phyloP scores from a whole-genome alignment of 192 early-diverging fungal species.

The Neocallimastix lanati region DNA sequence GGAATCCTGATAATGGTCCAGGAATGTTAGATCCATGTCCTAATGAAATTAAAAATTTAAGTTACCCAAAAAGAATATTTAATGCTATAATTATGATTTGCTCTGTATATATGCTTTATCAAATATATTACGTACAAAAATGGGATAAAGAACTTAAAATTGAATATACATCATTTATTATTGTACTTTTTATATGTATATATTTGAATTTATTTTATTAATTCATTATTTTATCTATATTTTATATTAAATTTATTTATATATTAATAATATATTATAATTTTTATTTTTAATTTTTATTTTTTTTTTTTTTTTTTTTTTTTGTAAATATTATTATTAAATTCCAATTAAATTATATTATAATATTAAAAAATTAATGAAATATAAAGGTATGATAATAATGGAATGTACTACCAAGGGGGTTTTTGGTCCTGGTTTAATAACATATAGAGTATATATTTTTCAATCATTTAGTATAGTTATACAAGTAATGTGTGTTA shows the following conservation, averaged over 20 bases:
- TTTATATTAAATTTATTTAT: no score
- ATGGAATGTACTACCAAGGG: not conserved
- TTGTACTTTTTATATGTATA: not conserved
- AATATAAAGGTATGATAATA: not conserved
- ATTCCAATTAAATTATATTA: no score
- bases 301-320: no score
- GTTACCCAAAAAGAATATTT: not conserved
- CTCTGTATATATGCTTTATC: not conserved
- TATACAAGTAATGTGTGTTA: not conserved
- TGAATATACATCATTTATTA: not conserved
- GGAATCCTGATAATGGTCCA: no score
- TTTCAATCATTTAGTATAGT: not conserved
- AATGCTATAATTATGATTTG: not conserved
- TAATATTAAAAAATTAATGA: no score
- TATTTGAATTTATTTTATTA: no score
- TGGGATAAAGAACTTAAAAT: not conserved
- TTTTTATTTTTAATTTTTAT: no score
- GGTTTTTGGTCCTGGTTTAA: no score
- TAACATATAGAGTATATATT: not conserved
- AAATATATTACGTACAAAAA: not conserved
- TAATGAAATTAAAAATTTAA: not conserved
- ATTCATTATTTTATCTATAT: no score
- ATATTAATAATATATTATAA: no score
- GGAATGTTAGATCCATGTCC: not conserved
- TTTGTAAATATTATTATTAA: no score